Conservation (phyloP, 2,329 filamentous ascomycete genomes). For the Cryphonectria japonica region DNA sequence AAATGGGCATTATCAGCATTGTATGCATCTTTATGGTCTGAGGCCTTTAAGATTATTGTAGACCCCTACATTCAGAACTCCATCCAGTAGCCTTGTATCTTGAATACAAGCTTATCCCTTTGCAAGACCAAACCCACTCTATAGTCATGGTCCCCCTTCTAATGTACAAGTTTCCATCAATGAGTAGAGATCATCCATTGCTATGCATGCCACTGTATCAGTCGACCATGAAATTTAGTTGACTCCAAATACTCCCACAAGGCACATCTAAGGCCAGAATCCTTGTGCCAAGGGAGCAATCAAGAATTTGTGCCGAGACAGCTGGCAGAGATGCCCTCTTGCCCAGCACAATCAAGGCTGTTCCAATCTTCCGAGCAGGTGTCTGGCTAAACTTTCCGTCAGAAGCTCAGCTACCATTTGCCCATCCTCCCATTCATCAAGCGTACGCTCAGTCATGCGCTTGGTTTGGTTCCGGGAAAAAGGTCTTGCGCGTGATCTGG, state of each 20-base stretch:
- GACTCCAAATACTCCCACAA: constrained; percentile 32
- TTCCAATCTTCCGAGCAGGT: neutral
- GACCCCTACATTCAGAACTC: neutral
- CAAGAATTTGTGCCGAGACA: no score
- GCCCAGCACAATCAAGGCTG: neutral
- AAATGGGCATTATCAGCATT: neutral
- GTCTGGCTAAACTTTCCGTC: neutral
- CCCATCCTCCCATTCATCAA: no score
- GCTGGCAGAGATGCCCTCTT: neutral
- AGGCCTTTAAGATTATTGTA: neutral
- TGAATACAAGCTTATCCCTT: neutral
- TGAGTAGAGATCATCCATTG: constrained; percentile 59
- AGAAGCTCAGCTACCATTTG: neutral
- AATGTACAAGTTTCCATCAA: constrained; percentile 55
- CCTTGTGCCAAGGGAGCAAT: neutral
- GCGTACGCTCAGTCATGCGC: neutral
- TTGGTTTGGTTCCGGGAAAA: constrained; percentile 32
- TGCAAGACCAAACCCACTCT: constrained; percentile 30
- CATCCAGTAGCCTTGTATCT: neutral
- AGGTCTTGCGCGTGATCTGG: constrained; percentile 34
- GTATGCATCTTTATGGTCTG: neutral
- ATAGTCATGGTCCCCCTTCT: constrained; percentile 39
- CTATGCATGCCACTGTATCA: constrained; percentile 39
- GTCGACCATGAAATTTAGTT: constrained; percentile 23
- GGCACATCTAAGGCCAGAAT: constrained; percentile 17